Evolutionary conservation across 306 rosid genomes (phyloP).

Genomic region (Acacia confusa): DNA sequence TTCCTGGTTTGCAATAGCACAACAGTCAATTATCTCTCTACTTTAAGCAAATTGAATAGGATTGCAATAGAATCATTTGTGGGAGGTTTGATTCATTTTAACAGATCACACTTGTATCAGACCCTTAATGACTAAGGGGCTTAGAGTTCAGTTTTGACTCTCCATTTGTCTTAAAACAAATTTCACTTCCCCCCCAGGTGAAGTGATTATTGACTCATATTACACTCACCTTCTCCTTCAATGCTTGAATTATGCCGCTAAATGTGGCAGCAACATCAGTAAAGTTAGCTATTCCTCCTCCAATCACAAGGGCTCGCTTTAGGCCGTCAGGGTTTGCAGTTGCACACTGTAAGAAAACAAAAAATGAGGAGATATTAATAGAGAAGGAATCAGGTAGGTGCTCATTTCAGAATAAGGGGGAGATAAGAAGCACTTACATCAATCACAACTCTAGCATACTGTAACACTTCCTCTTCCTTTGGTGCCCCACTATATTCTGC

Average conservation of each 20-base stretch:
- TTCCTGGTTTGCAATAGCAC: constrained; percentile 58
- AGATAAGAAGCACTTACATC: constrained; percentile 63
- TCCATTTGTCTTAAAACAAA: background rate
- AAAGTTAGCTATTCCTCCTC: constrained; percentile 97
- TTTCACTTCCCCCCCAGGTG: background rate
- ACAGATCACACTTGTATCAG: background rate
- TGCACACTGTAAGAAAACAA: constrained; percentile 60
- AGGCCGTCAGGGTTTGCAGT: constrained; percentile 87
- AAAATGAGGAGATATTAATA: constrained; percentile 16
- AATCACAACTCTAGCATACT: constrained; percentile 93
- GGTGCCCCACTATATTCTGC: constrained; percentile 99
- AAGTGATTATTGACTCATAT: background rate
- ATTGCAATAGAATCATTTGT: background rate
- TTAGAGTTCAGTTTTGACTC: background rate
- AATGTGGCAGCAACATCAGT: constrained; percentile 97
- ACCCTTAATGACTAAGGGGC: background rate
- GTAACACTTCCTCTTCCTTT: constrained; percentile 92
- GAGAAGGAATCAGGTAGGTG: background rate
- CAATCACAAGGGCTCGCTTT: constrained; percentile 84
- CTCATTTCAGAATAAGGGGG: background rate
- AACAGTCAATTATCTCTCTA: constrained; percentile 28
- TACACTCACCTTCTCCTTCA: constrained; percentile 81
- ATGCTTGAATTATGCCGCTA: constrained; percentile 86
- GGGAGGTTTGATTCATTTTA: background rate
- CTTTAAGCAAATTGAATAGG: background rate